Base-by-base conservation (phyloP, 2,329 filamentous ascomycete species). In the Fusarium armeniacum region DNA sequence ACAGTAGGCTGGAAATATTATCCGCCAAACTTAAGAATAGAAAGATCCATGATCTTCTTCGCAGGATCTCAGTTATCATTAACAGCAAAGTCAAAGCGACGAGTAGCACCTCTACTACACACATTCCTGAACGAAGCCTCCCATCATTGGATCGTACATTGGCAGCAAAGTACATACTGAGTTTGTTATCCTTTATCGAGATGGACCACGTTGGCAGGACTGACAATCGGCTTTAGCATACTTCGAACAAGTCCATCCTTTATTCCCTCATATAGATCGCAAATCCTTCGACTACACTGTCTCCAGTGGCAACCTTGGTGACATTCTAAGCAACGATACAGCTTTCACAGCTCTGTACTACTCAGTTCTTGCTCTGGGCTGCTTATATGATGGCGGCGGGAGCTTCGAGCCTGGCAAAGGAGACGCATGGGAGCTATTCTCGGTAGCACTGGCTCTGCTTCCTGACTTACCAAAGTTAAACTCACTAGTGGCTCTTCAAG, bases 361-460 rank as follows among this genome's bases (percentile, higher is more conserved):
- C 40, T 41, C 64, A 0, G 71, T 73, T 2, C 51, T 73, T 4
- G 71, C 71, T 6, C 47, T 73, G 0, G 71, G 71, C 2, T 72
- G 71, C 30, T 52, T 72, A 4, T 46, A 69, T 9, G 64, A 61
- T 3, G 67, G 69, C 0, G 69, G 69, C 1, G 71, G 71, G 0
- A 69, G 62, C 33, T 73, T 73, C 15, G 71, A 73, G 10, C 67
- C 71, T 11, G 71, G 71, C 0, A 72, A 72, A 5, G 71, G 71
- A 24, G 55, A 54, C 0, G 71, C 71, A 2, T 73, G 71, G 71
- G 49, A 71, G 4, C 11, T 73, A 0, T 70, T 73, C 16, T 73
- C 63, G 1, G 33, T 72, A 6, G 58, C 71, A n/a, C 18, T 73
- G 2, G 43, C 57, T 2, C 33, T 63, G 2, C 46, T 72, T 1